Evolutionary conservation across 306 rosid species (phyloP), one percentile per base, ranked within the genome.

Genomic region (Lagenaria siceraria): DNA sequence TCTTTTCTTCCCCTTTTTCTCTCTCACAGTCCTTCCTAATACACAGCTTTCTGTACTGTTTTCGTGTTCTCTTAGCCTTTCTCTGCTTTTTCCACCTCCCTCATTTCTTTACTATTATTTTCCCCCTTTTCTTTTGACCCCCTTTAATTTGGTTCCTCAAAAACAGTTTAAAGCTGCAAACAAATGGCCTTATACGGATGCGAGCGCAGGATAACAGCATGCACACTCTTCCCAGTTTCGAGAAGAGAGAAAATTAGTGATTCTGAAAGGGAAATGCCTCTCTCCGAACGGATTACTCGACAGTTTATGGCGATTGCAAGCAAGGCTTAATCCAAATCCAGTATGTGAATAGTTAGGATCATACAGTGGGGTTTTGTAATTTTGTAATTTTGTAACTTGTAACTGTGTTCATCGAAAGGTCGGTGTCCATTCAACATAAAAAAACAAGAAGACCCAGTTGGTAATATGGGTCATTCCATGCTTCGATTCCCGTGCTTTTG

Each of bases 401-500:
- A 46, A 84, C 89, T 83, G 78, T 75, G 81, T 85, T 88, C 89
- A 87, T 87, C 80, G 90, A 90, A 92, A 88, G 97, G 96, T 92
- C 91, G 80, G 85, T 86, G 89, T 90, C 96, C 85, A 89, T 89
- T 61, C 77, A 35, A 73, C 77, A 65, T 78, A 18, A 49, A 82
- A 86, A 79, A 80, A 86, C 83, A 85, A 81, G 88, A 75, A 83
- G 78, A 81, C 79, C 76, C 86, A 84, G 85, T 64, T 79, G 78
- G 65, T 78, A 79, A 22, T 36, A 24, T 64, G 72, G 59, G 24
- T 64, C 82, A 85, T 82, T 81, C 82, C 31, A 65, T 84, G 93
- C 96, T 87, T 96, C 56, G 97, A 79, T 85, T 80, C 87, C 90
- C 98, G 97, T 92, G 97, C 95, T 84, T 71, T 90, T 82, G 90